Evolutionary conservation across 805 yeast genomes (phyloP), one percentile per base, ranked within the genome.

Genomic region (Zygoascus bituminiphila): DNA sequence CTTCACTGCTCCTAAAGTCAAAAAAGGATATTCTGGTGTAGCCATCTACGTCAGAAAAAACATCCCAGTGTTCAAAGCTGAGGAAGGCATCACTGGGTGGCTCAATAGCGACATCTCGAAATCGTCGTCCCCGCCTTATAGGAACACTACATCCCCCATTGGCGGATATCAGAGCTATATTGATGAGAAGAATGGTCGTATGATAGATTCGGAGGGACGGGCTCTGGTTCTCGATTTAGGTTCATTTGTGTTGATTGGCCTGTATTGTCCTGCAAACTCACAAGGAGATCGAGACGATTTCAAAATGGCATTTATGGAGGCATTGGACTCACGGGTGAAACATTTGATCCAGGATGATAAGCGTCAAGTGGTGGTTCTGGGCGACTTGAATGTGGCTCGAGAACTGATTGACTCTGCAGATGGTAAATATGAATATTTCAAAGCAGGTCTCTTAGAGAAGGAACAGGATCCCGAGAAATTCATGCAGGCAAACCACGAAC

Each of bases 191-290:
- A 66, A 65, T 4, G 76, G 70, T 0, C 50, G 69, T 14, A 64
- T 67, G 5, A 56, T 93, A 0, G 98, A 91, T 60, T 60, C 75
- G n/a, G 93, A 93, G 62, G 98, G 98, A 1, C 70, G 98, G 40
- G 77, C 86, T 51, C 74, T 88, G 1, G 73, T 86, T 4, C 65
- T 89, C 0, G 98, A 93, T 59, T 60, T 89, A 21, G 69, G 68
- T 1, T 49, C 36, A 5, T 65, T 63, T 50, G 68, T 69, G 1
- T 77, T 81, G 1, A 74, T 71, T 52, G 75, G 79, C 46, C 59
- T 79, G 0, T 91, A 91, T 60, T 91, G 97, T 61, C 98, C 98
- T 0, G 98, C 98, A 1, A 87, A 88, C 61, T 86, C 97, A 0
- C 71, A 72, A 63, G 77, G 74, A 0, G 67, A 59, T 45, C 56